A percentile compares a stretch with the other conserved stretches of the same genome.
These are phyloP conservation scores for Stevia rebaudiana DNA, from an alignment of 140 eudicot species.

Conservation along the genomic window DNA sequence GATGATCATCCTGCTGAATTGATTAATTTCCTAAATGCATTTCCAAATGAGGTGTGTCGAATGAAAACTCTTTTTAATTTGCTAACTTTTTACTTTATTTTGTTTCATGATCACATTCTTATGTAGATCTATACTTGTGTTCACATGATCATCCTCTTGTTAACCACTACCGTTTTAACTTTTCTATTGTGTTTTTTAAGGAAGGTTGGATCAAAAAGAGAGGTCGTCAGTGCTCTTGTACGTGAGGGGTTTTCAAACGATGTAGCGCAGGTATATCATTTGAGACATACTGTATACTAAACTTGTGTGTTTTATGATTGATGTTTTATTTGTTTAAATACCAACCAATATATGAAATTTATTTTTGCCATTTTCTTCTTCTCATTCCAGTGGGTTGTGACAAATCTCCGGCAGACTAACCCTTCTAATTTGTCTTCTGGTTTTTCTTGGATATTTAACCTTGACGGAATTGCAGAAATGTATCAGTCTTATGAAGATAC, in stretches of 20 bases:
- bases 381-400: conserved; percentile 78
- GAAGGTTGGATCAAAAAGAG: conserved; percentile 78
- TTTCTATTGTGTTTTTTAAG: conserved; percentile 44
- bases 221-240: conserved; percentile 56
- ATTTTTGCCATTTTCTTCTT: background rate
- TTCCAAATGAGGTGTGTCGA: conserved; percentile 57
- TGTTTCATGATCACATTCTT: conserved; percentile 13
- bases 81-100: background rate
- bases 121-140: background rate
- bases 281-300: conserved; percentile 4
- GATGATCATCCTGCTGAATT: conserved; percentile 96
- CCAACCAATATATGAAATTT: background rate
- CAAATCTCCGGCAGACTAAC: conserved; percentile 60
- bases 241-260: conserved; percentile 76
- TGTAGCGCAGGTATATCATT: conserved; percentile 76
- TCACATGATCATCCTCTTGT: conserved; percentile 10
- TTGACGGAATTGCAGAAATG: conserved; percentile 83
- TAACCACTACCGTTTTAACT: conserved; percentile 8
- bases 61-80: background rate
- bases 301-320: background rate
- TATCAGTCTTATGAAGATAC: conserved; percentile 91
- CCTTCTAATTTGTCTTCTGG: conserved; percentile 49
- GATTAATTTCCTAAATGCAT: conserved; percentile 54
- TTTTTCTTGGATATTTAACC: conserved; percentile 77
- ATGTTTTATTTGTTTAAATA: background rate